phyloP scores from a whole-genome alignment of 768 basidiomycete genomes.

The Mycena epipterygia region DNA sequence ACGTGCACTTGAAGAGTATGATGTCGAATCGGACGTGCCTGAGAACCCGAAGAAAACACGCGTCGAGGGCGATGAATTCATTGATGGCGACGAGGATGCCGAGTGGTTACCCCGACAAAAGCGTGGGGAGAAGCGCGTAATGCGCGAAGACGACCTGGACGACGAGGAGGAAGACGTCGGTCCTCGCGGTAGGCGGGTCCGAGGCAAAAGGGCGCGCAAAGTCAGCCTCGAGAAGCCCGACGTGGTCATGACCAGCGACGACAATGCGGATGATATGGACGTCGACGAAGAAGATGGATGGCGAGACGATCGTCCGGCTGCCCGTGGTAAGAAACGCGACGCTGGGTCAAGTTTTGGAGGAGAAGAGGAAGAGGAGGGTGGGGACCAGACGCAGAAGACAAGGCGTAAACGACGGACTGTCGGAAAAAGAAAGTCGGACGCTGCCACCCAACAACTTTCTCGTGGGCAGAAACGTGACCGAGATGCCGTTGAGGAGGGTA shows the following conservation, averaged over 20 bases:
- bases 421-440: slow-evolving; percentile 66
- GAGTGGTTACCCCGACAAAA: slow-evolving; percentile 50
- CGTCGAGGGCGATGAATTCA: slow-evolving; percentile 62
- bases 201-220: slow-evolving; percentile 71
- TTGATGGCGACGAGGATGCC: slow-evolving; percentile 63
- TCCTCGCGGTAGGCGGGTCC: slow-evolving; percentile 48
- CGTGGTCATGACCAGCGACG: slow-evolving; percentile 45
- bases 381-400: slow-evolving; percentile 58
- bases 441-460: slow-evolving; percentile 38
- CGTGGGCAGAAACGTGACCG: slow-evolving; percentile 80
- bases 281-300: slow-evolving; percentile 61
- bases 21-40: slow-evolving; percentile 57
- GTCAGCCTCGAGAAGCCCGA: slow-evolving; percentile 59
- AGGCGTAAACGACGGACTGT: slow-evolving; percentile 72
- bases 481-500: slow-evolving; percentile 62
- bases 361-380: slow-evolving; percentile 57
- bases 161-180: slow-evolving; percentile 61
- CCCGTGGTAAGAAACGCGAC: slow-evolving; percentile 82
- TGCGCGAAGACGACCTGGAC: slow-evolving; percentile 62
- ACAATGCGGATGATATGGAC: slow-evolving; percentile 59
- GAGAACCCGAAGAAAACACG: slow-evolving; percentile 66
- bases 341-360: slow-evolving; percentile 80
- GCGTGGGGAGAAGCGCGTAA: slow-evolving; percentile 66
- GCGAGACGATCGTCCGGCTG: slow-evolving; percentile 55
- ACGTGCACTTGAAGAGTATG: slow-evolving; percentile 56